Base-by-base conservation (phyloP, 495 filamentous ascomycete genomes). In the Neurospora tetraspora region DNA sequence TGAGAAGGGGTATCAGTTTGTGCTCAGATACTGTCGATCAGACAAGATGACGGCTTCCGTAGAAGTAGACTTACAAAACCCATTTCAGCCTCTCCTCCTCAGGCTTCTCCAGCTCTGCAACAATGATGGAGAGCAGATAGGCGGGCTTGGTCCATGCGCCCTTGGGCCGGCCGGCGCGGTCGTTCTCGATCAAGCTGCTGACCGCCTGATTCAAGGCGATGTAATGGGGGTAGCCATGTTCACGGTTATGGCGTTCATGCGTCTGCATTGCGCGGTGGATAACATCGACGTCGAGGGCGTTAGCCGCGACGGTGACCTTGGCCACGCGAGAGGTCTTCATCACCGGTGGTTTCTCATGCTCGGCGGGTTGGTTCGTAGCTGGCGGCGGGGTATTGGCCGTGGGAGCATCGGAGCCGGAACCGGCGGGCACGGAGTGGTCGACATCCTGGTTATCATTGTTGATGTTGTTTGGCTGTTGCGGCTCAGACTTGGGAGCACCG, bases 81-180 rank as follows among this genome's bases (percentile, higher is more conserved):
- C 86, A 88, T 72, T 87, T 75, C 59, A 88, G 70, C 36, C 85
- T 76, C 74, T 87, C 75, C 14, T 74, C 80, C 68, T 81, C 77
- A 9, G 86, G 86, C 75, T 87, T 87, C 40, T 80, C 73, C 59
- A 88, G 73, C 72, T 88, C 86, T n/a, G 81, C 78, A 0, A 87
- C 79, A 8, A 88, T 42, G 27, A 86, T 71, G 1, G 83, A 82
- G 16, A 87, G 77, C 31, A 88, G 79, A 61, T 81, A 84, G n/a
- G 82, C 84, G 34, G 82, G 82, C 73, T 88, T 89, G 16, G 81
- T 85, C 82, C 83, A 88, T 31, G 77, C 77, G 12, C 77, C 77
- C 37, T 71, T 53, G 12, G 77, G 72, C 11, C 77, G 72, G 45
- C 70, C 20, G 31, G 71, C 47, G 20, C 68, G 71, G 59, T 78